Percentiles rank a stretch among this genome's conserved stretches.
Evolutionary conservation across 768 basidiomycete species (phyloP).

Genomic region (Pleurotus cornucopiae): DNA sequence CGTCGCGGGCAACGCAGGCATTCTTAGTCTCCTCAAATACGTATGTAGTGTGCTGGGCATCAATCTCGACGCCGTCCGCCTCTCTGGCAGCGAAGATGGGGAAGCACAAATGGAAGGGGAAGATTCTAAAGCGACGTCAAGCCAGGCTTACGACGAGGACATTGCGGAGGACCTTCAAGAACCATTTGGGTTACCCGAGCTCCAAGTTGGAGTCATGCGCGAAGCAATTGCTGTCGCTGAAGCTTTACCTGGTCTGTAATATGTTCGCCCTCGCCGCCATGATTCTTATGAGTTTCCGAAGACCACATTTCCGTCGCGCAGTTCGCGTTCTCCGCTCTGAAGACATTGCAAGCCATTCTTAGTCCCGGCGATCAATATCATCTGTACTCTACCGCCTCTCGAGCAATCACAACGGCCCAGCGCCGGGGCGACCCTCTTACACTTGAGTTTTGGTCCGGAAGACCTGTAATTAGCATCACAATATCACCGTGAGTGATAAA

Average conservation of each 20-base stretch:
- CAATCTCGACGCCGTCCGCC: slow-evolving; percentile 67
- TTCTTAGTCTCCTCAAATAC: slow-evolving; percentile 71
- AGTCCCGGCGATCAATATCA: slow-evolving; percentile 76
- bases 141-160: slow-evolving; percentile 32
- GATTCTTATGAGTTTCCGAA: slow-evolving; percentile 22
- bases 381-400: slow-evolving; percentile 64
- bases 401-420: slow-evolving; percentile 70
- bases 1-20: slow-evolving; percentile 74
- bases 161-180: slow-evolving; percentile 38
- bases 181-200: slow-evolving; percentile 87
- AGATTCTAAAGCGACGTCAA: background rate
- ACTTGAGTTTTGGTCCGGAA: slow-evolving; percentile 86
- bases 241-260: slow-evolving; percentile 73
- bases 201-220: slow-evolving; percentile 90
- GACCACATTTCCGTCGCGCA: slow-evolving; percentile 85
- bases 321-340: slow-evolving; percentile 85
- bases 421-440: slow-evolving; percentile 70
- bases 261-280: background rate
- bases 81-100: background rate
- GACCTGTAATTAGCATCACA: slow-evolving; percentile 75
- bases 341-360: slow-evolving; percentile 64
- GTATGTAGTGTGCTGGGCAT: slow-evolving; percentile 80
- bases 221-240: slow-evolving; percentile 92
- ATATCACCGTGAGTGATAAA: slow-evolving; percentile 59
- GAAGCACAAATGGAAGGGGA: background rate